A percentile compares a stretch with the other conserved stretches of the same genome.
phyloP scores from a whole-genome alignment of 257 asterid species.

The Solanum ossicruentum region DNA sequence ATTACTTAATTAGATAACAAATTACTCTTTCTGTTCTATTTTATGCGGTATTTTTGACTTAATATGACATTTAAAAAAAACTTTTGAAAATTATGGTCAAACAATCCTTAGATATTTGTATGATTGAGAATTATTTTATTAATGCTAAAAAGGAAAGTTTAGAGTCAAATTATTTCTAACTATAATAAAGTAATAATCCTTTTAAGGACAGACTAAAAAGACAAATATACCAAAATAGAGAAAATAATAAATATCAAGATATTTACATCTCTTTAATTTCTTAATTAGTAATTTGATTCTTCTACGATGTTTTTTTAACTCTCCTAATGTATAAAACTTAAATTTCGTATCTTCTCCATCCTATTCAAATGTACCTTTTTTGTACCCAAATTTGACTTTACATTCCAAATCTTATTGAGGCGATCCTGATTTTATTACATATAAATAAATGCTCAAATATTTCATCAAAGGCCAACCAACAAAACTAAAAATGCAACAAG shows the following conservation, averaged over 20 bases:
- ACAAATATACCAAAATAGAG: too few species aligned
- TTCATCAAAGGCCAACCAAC: background rate
- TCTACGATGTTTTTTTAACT: background rate
- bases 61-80: too few species aligned
- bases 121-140: too few species aligned
- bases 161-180: too few species aligned
- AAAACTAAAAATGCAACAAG: background rate
- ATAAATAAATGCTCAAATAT: background rate
- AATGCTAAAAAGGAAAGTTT: too few species aligned
- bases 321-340: background rate
- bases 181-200: too few species aligned
- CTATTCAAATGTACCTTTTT: too few species aligned
- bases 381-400: accelerated
- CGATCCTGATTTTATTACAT: background rate
- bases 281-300: background rate
- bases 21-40: too few species aligned
- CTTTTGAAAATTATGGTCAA: too few species aligned
- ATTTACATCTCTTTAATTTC: background rate
- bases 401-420: background rate
- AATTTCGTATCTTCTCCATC: background rate
- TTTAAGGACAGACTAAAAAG: too few species aligned
- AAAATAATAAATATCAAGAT: background rate
- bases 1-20: background rate
- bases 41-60: too few species aligned
- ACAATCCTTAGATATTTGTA: too few species aligned